Evolutionary conservation across 129 eudicot genomes (phyloP).

Genomic region (Flaveria bidentis): DNA sequence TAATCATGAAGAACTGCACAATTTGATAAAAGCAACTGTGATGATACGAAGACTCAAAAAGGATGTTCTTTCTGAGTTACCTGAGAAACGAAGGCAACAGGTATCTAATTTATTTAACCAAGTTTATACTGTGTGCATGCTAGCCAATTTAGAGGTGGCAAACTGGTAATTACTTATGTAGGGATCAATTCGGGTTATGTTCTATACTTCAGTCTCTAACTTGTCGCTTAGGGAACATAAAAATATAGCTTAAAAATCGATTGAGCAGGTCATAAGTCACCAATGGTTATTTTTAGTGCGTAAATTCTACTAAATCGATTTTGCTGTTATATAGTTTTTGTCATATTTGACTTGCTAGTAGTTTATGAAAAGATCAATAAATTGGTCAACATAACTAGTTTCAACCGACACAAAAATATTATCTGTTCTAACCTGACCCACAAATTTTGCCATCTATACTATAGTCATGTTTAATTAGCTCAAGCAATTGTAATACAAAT

Average conservation of each 20-base stretch:
- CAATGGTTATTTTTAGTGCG: background rate
- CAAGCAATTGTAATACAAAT: too few species aligned
- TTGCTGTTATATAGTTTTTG: too few species aligned
- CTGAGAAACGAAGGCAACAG: slow-evolving; percentile 95
- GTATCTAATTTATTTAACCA: slow-evolving; percentile 35
- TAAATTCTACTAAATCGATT: background rate
- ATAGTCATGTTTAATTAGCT: background rate
- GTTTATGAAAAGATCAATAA: background rate
- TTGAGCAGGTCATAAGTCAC: background rate
- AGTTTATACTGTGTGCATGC: slow-evolving; percentile 9
- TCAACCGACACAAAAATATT: background rate
- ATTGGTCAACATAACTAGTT: background rate
- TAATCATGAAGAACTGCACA: slow-evolving; percentile 96
- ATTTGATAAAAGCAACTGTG: slow-evolving; percentile 87
- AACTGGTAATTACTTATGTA: background rate
- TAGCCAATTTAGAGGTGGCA: background rate
- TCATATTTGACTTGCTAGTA: too few species aligned
- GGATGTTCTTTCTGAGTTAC: slow-evolving; percentile 91
- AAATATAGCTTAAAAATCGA: background rate
- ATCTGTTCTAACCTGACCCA: background rate
- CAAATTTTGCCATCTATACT: background rate
- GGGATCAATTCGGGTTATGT: background rate
- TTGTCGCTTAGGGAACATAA: background rate
- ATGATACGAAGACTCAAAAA: slow-evolving; percentile 98
- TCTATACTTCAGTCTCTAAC: too few species aligned